Percentiles rank a stretch among this genome's conserved stretches.
These are phyloP conservation scores for Trypanosoma lewisi DNA, from an alignment of 208 protist genomes.

Conservation along the genomic window DNA sequence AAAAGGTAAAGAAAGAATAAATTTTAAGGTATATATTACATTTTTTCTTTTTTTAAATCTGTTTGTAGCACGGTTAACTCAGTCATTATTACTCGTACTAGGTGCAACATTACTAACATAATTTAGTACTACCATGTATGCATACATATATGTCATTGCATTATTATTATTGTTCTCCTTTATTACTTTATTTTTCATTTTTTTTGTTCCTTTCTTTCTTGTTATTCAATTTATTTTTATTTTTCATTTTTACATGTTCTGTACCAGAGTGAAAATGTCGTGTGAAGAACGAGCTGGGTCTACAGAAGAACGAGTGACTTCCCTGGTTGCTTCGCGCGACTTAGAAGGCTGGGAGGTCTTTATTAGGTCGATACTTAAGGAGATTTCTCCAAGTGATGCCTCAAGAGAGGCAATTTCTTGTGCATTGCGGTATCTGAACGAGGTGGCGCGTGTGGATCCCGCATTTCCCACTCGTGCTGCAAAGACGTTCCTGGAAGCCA, in stretches of 20 bases:
- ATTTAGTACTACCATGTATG: neutral
- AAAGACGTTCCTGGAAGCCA: neutral
- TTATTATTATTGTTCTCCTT: slow-evolving; percentile 1
- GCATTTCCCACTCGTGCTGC: slow-evolving; percentile 13
- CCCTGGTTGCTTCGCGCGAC: slow-evolving; percentile 10
- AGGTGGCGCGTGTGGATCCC: neutral
- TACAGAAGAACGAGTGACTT: slow-evolving; percentile 8
- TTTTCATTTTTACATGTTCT: neutral
- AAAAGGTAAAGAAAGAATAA: slow-evolving; percentile 25
- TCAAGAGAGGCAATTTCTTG: neutral
- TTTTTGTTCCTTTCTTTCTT: slow-evolving; percentile 9
- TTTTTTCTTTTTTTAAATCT: neutral
- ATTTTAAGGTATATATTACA: neutral
- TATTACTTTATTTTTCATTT: neutral
- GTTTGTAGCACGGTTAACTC: slow-evolving; percentile 1
- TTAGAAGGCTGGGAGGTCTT: slow-evolving; percentile 15
- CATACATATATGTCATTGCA: neutral
- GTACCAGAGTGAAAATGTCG: neutral
- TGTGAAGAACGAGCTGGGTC: neutral
- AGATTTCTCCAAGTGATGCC: neutral
- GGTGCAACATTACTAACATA: neutral
- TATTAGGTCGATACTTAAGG: neutral
- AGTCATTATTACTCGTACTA: slow-evolving; percentile 1
- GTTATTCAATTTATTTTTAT: slow-evolving; percentile 21
- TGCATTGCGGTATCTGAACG: neutral